Evolutionary conservation across 2,329 filamentous ascomycete species (phyloP).

Genomic region (Calonectria hawksworthii): DNA sequence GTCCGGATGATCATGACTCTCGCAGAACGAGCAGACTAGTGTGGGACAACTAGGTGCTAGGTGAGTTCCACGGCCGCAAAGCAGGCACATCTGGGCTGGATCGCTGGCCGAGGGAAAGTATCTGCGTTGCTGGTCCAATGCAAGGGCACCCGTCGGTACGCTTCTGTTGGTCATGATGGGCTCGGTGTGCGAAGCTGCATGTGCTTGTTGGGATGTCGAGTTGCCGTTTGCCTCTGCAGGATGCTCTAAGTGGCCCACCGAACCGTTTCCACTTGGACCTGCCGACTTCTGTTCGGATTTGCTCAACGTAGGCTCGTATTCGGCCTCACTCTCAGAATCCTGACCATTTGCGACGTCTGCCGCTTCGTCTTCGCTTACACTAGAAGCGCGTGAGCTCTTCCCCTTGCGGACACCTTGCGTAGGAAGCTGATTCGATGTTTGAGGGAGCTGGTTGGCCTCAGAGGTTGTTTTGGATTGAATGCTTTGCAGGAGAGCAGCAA

Average conservation of each 20-base stretch:
- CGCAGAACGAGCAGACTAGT: conserved; percentile 64
- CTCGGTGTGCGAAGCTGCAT: conserved; percentile 9
- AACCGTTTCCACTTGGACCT: conserved; percentile 22
- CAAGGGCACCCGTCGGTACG: conserved; percentile 49
- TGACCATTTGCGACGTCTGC: conserved; percentile 21
- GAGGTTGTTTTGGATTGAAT: conserved; percentile 25
- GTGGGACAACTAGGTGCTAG: conserved; percentile 59
- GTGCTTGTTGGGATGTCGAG: conserved; percentile 7
- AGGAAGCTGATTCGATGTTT: conserved; percentile 16
- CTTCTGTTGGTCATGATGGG: conserved; percentile 35
- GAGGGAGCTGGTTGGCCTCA: conserved; percentile 17
- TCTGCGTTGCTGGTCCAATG: conserved; percentile 55
- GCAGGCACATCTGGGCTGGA: conserved; percentile 62
- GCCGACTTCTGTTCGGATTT: conserved; percentile 26
- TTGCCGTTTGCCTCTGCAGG: conserved; percentile 29
- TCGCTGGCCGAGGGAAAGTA: conserved; percentile 67
- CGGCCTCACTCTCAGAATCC: conserved; percentile 45
- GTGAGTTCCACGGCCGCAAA: conserved; percentile 66
- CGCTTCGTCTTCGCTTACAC: conserved; percentile 37
- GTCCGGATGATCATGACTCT: conserved; percentile 60
- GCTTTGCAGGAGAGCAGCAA: conserved; percentile 40
- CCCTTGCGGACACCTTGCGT: conserved; percentile 22
- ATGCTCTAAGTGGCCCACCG: conserved; percentile 3
- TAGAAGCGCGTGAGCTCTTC: conserved; percentile 38
- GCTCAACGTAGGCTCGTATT: conserved; percentile 42